These are phyloP conservation scores for Parasitella parasitica DNA, from an alignment of 371 early-diverging fungal species.

Conservation along the genomic window DNA sequence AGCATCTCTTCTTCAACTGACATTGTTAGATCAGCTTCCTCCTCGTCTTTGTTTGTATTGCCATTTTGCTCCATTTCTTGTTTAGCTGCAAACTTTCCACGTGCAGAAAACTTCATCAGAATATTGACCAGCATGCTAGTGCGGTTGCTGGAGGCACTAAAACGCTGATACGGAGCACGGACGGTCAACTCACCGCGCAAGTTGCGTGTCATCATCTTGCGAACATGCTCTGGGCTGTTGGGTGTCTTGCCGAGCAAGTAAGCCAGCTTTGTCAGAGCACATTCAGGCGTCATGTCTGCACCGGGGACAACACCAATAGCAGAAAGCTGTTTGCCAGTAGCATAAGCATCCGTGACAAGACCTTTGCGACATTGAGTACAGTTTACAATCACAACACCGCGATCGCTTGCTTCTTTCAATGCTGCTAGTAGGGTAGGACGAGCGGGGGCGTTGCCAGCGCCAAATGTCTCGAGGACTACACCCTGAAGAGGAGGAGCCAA, in stretches of 20 bases:
- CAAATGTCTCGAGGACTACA: slow-evolving; percentile 94
- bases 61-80: slow-evolving; percentile 9
- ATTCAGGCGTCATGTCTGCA: slow-evolving; percentile 97
- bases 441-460: slow-evolving; percentile 95
- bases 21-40: slow-evolving; percentile 19
- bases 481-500: slow-evolving; percentile 86
- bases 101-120: slow-evolving; percentile 34
- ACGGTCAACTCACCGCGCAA: slow-evolving; percentile 94
- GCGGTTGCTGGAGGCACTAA: slow-evolving; percentile 54
- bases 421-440: slow-evolving; percentile 80
- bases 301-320: slow-evolving; percentile 91
- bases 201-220: slow-evolving; percentile 77
- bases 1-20: slow-evolving; percentile 61
- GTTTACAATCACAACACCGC: slow-evolving; percentile 95
- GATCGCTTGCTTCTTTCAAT: slow-evolving; percentile 84
- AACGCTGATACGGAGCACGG: slow-evolving; percentile 57
- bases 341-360: slow-evolving; percentile 88
- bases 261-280: slow-evolving; percentile 92
- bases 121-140: slow-evolving; percentile 55
- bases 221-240: slow-evolving; percentile 65
- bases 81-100: slow-evolving; percentile 19
- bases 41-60: neutral
- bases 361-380: slow-evolving; percentile 92
- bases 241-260: slow-evolving; percentile 79
- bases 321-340: slow-evolving; percentile 84